Evolutionary conservation across 148 eudicot species (phyloP), one percentile per base, ranked within the genome.

Genomic region (Hydrangea macrophylla): DNA sequence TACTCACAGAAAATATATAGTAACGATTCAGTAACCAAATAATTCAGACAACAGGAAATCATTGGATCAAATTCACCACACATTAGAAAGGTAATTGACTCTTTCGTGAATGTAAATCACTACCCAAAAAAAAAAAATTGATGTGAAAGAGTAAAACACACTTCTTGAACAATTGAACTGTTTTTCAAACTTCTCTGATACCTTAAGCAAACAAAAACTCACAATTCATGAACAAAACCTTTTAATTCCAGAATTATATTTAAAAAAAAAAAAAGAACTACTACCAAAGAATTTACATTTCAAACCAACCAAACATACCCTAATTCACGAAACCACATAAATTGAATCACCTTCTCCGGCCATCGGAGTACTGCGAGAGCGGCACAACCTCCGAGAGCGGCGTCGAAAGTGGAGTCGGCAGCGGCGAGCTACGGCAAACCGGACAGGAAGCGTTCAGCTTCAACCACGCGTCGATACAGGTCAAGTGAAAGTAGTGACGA

Each of bases 341-440:
- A 48, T 3, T 9, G n/a, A 64, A 75, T 63, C 61, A 39, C 45
- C 90, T 64, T 64, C 96, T 85, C 73, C 96, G 85, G 17, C 90
- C 90, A 70, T 86, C 88, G 20, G 90, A 66, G 72, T 84, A 90
- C 61, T 79, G 92, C 24, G 98, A 87, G 7, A 89, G 85, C 42
- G 96, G 98, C 44, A 89, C 92, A 10, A 92, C 91, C 83, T 89
- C 96, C 13, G 89, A 81, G 60, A 90, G 63, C 81, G 98, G 96
- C 58, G 98, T 92, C 25, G 98, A 85, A 9, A 90, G 50, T 23
- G 98, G 98, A 24, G 98, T 92, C 27, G 98, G 98, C 3, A 90
- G 81, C 64, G 98, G 96, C 40, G 98, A 92, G 68, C 69, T 90
- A 63, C 98, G 89, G 53, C 98, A 92, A 18, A 90, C 88, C 0